A percentile compares a stretch with the other conserved stretches of the same genome.
Conservation (phyloP, 768 basidiomycete species). For the Xerocomellus dryophilus region DNA sequence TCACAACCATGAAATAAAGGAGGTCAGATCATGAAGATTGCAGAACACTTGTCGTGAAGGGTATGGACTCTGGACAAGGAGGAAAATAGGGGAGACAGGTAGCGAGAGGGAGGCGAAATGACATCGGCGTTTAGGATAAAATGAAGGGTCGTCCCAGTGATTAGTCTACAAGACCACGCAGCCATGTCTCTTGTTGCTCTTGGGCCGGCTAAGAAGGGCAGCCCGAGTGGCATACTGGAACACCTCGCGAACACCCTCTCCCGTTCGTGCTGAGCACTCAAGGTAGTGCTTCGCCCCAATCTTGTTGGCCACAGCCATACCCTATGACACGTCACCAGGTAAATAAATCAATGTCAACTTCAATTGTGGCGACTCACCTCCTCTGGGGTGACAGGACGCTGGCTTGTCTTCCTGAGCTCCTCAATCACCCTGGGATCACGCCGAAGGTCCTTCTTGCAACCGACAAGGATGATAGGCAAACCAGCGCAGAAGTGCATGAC, state of each 20-base stretch:
- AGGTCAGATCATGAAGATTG: constrained; percentile 39
- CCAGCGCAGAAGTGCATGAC: constrained; percentile 97
- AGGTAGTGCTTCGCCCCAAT: constrained; percentile 96
- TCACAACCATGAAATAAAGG: constrained; percentile 22
- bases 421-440: constrained; percentile 91
- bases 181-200: constrained; percentile 39
- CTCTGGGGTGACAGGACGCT: constrained; percentile 91
- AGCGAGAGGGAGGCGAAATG: constrained; percentile 17
- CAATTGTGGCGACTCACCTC: constrained; percentile 52
- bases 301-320: constrained; percentile 92
- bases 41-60: constrained; percentile 38
- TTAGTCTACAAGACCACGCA: constrained; percentile 46
- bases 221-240: constrained; percentile 97
- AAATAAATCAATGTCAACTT: neutral
- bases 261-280: constrained; percentile 94
- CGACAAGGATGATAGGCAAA: constrained; percentile 94
- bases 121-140: constrained; percentile 23
- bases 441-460: constrained; percentile 98
- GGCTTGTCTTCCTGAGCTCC: constrained; percentile 90
- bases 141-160: constrained; percentile 15
- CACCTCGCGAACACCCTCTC: constrained; percentile 96
- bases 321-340: constrained; percentile 46
- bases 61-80: constrained; percentile 32
- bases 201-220: constrained; percentile 68
- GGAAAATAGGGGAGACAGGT: constrained; percentile 15